Percentiles rank a stretch among this genome's conserved stretches.
phyloP scores from a whole-genome alignment of 352 stramenopile genomes.

The Globisporangium okanoganense region DNA sequence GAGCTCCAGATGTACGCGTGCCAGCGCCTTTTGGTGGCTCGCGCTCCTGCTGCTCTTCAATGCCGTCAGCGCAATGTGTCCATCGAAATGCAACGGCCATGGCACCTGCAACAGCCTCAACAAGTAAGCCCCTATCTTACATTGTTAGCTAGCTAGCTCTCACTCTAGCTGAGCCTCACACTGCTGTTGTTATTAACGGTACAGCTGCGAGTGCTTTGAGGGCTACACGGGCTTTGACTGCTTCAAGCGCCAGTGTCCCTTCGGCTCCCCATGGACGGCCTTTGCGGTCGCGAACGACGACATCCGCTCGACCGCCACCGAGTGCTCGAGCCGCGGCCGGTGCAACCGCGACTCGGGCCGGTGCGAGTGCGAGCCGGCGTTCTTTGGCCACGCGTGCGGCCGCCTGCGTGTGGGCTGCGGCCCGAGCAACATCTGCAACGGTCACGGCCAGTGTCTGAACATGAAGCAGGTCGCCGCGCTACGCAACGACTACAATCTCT shows the following conservation, averaged over 20 bases:
- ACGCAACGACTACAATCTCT: slow-evolving; percentile 61
- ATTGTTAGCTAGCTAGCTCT: too few species aligned
- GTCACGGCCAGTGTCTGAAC: slow-evolving; percentile 86
- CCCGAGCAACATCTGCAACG: slow-evolving; percentile 65
- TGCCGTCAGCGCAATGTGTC: slow-evolving; percentile 27
- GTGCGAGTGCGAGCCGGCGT: slow-evolving; percentile 81
- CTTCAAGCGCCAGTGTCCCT: slow-evolving; percentile 65
- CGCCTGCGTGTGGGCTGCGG: slow-evolving; percentile 56
- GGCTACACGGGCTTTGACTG: slow-evolving; percentile 90
- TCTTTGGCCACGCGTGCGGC: slow-evolving; percentile 65
- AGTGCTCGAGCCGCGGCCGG: slow-evolving; percentile 70
- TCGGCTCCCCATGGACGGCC: slow-evolving; percentile 55
- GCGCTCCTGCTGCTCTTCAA: slow-evolving; percentile 8
- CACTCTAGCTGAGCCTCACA: not conserved
- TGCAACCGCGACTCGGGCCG: slow-evolving; percentile 72
- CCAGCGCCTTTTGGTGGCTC: not conserved
- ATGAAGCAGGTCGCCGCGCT: slow-evolving; percentile 51
- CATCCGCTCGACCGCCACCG: slow-evolving; percentile 33
- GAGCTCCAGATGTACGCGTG: not conserved
- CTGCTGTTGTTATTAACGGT: not conserved
- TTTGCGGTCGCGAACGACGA: slow-evolving; percentile 41
- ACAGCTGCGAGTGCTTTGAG: slow-evolving; percentile 78
- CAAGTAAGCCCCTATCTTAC: slow-evolving; percentile 29
- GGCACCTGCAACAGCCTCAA: slow-evolving; percentile 52
- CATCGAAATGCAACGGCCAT: slow-evolving; percentile 65